These are phyloP conservation scores for Diospyros lotus DNA, from an alignment of 148 eudicot species.

Conservation along the genomic window DNA sequence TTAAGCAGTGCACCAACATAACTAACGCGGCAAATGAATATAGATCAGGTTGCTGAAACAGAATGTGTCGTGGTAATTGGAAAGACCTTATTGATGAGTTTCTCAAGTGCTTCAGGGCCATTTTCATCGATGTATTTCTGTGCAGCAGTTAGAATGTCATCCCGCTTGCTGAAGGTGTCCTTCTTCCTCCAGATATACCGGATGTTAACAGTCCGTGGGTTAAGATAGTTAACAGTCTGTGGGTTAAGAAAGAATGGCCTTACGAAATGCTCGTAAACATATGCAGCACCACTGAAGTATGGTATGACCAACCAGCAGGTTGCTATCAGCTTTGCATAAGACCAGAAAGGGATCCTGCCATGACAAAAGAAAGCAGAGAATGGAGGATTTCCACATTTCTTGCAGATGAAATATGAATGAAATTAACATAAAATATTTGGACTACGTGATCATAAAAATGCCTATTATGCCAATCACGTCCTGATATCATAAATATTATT, in stretches of 20 bases:
- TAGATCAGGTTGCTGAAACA: not conserved
- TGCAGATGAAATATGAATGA: not conserved
- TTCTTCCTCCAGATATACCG: slow-evolving; percentile 82
- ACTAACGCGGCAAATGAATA: no score
- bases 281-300: slow-evolving; percentile 94
- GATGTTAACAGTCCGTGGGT: slow-evolving; percentile 51
- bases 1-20: not conserved
- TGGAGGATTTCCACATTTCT: not conserved
- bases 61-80: not conserved
- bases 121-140: slow-evolving; percentile 74
- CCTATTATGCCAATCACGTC: not conserved
- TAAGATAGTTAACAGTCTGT: slow-evolving; percentile 52
- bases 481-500: not conserved
- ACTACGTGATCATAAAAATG: not conserved
- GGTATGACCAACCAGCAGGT: slow-evolving; percentile 99
- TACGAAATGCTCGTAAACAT: slow-evolving; percentile 83
- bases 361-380: not conserved
- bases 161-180: slow-evolving; percentile 47
- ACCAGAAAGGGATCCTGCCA: slow-evolving; percentile 93
- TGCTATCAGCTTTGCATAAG: slow-evolving; percentile 68
- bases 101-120: slow-evolving; percentile 63
- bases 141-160: slow-evolving; percentile 74
- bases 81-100: slow-evolving; percentile 53
- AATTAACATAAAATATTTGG: not conserved
- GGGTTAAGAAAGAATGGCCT: slow-evolving; percentile 64